Base-by-base conservation (phyloP, 331 rosid genomes). In the Stylosanthes scabra region DNA sequence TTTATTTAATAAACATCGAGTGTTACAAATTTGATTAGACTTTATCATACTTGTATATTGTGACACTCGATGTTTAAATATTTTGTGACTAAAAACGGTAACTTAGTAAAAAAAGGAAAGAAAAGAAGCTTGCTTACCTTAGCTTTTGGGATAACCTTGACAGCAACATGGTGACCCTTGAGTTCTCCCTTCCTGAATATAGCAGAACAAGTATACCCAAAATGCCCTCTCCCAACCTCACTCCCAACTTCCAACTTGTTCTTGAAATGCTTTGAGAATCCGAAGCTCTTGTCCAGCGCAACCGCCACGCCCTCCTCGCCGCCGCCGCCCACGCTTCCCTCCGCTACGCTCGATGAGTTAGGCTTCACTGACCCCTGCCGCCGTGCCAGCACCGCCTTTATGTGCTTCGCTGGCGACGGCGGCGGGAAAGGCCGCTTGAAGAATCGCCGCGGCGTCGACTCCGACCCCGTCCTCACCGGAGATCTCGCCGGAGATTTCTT, bases 391-490 rank as follows among this genome's bases (percentile, higher is more conserved):
- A 86, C 59, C 16, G 97, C 92, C 82, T 74, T 73, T 52, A 93
- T 85, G 50, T 91, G 98, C 86, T 93, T 93, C 37, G 97, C 98
- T 78, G 98, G 98, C 0, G 98, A 93, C 8, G 96, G 96, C 2
- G 98, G 97, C 3, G 93, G 93, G 69, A 90, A 88, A 37, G 93
- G 90, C 60, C 86, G 55, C 81, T 15, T 83, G 70, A 93, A 88
- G 49, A 93, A 81, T 77, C 95, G 74, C 50, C 83, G 85, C 9
- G 96, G 97, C 69, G 92, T 89, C 10, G 89, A 74, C 37, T 84
- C 83, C 5, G 87, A 80, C 65, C 83, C 71, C 58, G 67, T 83
- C 71, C 90, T 86, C n/a, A n/a, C n/a, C n/a, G n/a, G n/a, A n/a
- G n/a, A n/a, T n/a, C n/a, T n/a, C 77, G 85, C 90, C 51, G 97